A percentile compares a stretch with the other conserved stretches of the same genome.
Evolutionary conservation across 1,139 yeast species (phyloP).

Genomic region (Pichia cactophila): DNA sequence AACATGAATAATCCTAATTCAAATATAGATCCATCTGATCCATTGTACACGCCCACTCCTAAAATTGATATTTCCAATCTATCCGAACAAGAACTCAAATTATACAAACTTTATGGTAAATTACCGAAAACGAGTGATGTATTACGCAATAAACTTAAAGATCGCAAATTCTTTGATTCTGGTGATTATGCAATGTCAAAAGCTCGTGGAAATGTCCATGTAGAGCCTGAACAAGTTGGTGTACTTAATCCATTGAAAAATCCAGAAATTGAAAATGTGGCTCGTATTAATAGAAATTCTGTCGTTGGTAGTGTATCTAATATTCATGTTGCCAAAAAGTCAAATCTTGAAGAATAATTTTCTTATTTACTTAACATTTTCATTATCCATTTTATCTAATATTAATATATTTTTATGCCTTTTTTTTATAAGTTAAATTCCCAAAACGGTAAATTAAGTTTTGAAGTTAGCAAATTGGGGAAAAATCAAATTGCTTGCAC

Average conservation of each 20-base stretch:
- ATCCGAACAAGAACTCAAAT: constrained; percentile 59
- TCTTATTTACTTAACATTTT: neutral
- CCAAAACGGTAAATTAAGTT: neutral
- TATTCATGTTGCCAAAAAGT: constrained; percentile 16
- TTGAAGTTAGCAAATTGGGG: neutral
- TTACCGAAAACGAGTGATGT: constrained; percentile 83
- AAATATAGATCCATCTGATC: constrained; percentile 22
- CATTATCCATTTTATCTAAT: neutral
- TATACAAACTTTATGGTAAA: constrained; percentile 79
- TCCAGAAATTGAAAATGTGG: constrained; percentile 29
- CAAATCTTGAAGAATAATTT: constrained; percentile 24
- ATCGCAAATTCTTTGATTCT: constrained; percentile 90
- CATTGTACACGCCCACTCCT: constrained; percentile 20
- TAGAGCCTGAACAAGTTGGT: constrained; percentile 21
- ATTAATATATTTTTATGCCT: neutral
- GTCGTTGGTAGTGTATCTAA: constrained; percentile 23
- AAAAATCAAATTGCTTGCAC: constrained; percentile 6
- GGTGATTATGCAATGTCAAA: constrained; percentile 96
- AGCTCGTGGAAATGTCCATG: constrained; percentile 30
- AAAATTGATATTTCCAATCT: constrained; percentile 46
- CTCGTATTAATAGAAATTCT: constrained; percentile 30
- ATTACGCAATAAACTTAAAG: constrained; percentile 70
- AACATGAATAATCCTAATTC: neutral
- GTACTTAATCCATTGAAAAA: constrained; percentile 25
- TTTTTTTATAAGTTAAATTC: neutral